These are phyloP conservation scores for Immersiporthe knoxdaviesiana DNA, from an alignment of 2,329 filamentous ascomycete species.

Conservation along the genomic window DNA sequence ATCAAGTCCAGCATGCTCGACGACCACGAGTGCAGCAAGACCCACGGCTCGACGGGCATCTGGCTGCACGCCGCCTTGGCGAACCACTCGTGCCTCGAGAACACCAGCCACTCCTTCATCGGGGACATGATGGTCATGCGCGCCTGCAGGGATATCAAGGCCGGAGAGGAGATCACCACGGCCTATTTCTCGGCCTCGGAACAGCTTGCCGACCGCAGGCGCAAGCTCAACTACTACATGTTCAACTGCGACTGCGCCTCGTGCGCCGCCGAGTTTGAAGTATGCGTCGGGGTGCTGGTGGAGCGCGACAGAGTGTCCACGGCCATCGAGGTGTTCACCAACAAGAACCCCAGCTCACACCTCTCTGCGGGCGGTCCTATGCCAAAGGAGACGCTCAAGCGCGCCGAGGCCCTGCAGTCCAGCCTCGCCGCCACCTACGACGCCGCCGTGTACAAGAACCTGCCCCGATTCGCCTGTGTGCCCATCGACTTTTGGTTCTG, in stretches of 20 bases:
- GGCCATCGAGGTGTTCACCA: conserved; percentile 30
- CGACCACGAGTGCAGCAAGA: neutral
- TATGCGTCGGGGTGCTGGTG: conserved; percentile 28
- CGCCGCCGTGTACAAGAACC: neutral
- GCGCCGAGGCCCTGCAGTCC: neutral
- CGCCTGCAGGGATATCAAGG: conserved; percentile 43
- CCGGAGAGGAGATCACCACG: conserved; percentile 43
- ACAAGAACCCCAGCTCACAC: neutral
- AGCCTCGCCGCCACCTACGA: conserved; percentile 11
- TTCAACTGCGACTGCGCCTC: conserved; percentile 46
- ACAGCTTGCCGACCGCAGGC: neutral
- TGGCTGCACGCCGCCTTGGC: conserved; percentile 37
- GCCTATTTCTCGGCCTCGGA: neutral
- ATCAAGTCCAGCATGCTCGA: neutral
- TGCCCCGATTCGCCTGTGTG: neutral
- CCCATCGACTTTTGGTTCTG: neutral
- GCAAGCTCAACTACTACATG: conserved; percentile 28
- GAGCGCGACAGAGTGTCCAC: conserved; percentile 33
- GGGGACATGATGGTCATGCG: conserved; percentile 39
- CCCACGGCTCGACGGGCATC: conserved; percentile 29
- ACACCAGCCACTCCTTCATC: conserved; percentile 38
- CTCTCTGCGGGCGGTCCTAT: neutral
- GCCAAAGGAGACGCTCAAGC: neutral
- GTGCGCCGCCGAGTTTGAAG: conserved; percentile 40
- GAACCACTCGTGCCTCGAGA: conserved; percentile 40